Base-by-base conservation (phyloP, 2,329 filamentous ascomycete genomes). In the Falciphora oryzae region DNA sequence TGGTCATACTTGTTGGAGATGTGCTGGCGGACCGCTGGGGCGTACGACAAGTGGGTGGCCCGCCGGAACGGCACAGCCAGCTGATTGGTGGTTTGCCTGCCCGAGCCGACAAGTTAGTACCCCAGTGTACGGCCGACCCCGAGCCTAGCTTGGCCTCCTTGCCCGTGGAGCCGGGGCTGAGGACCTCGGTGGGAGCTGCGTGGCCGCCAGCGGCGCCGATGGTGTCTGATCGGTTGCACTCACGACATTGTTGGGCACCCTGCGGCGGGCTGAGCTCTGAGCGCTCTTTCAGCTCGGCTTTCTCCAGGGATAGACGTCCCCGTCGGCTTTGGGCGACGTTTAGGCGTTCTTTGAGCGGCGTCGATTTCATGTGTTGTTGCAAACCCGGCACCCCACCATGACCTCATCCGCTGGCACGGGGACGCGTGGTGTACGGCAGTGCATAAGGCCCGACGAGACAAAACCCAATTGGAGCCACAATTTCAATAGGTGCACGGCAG, bases 1-100 rank as follows among this genome's bases (percentile, higher is more conserved):
- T 99, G 95, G 77, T 98, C 94, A 89, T 98, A 98, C 83, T 98
- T 97, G 76, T 87, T 89, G 67, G 93, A 96, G 73, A 99, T 98
- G 80, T 99, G 98, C 75, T 95, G 89, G 69, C 91, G 92, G 75
- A 99, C 93, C 62, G 93, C 90, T 67, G 86, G 83, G 64, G 91
- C 90, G 67, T 98, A 84, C 66, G 89, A 90, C 57, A 97, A 82
- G 65, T 89, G 84, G 68, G 90, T 87, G 63, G 93, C 94, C 74
- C 89, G 91, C 71, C 94, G 92, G 78, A 98, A 98, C 11, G 94
- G 93, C 67, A 97, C 83, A 74, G 89, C 87, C 65, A 96, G 84
- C 68, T 91, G 87, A 75, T 88, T 89, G 70, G 74, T 75, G 11
- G 56, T 58, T 63, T 59, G 50, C 38, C 62, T 63, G 60, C 10